phyloP scores from a whole-genome alignment of 768 basidiomycete genomes.

The Leccinum pellstonianum region DNA sequence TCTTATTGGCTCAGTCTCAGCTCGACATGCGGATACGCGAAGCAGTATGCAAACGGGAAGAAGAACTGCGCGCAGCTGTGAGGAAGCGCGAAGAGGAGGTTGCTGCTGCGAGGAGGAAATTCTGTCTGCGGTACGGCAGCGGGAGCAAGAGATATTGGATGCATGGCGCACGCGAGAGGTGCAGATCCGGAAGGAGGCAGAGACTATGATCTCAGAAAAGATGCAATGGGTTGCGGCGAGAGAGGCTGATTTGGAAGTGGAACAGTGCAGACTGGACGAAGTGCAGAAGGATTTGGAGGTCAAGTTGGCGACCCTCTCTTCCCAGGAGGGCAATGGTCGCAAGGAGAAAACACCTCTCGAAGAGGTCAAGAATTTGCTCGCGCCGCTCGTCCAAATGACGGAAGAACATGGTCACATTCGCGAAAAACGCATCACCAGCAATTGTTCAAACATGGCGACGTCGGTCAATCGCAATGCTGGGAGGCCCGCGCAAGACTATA shows the following conservation, averaged over 20 bases:
- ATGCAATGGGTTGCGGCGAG: slow-evolving; percentile 48
- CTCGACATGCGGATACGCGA: slow-evolving; percentile 50
- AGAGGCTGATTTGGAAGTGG: slow-evolving; percentile 53
- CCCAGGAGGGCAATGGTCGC: slow-evolving; percentile 37
- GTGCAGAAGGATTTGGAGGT: slow-evolving; percentile 51
- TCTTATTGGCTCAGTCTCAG: slow-evolving; percentile 40
- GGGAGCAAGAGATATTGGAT: slow-evolving; percentile 62
- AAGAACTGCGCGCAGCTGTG: slow-evolving; percentile 64
- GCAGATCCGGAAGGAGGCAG: slow-evolving; percentile 51
- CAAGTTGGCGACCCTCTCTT: slow-evolving; percentile 45
- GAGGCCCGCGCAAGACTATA: slow-evolving; percentile 26
- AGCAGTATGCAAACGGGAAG: slow-evolving; percentile 62
- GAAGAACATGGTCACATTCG: slow-evolving; percentile 28
- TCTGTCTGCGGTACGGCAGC: slow-evolving; percentile 59
- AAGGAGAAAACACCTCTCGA: slow-evolving; percentile 64
- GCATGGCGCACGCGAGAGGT: slow-evolving; percentile 57
- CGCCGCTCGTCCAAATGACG: slow-evolving; percentile 44
- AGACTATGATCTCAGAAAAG: slow-evolving; percentile 36
- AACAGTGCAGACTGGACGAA: slow-evolving; percentile 49
- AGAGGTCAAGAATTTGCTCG: slow-evolving; percentile 71
- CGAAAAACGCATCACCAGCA: slow-evolving; percentile 16
- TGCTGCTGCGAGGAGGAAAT: slow-evolving; percentile 69
- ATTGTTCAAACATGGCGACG: slow-evolving; percentile 41
- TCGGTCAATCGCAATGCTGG: slow-evolving; percentile 44
- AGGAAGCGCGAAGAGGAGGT: slow-evolving; percentile 72